Percentiles rank a stretch among this genome's conserved stretches.
Evolutionary conservation across 805 yeast genomes (phyloP).

Genomic region (Grigorovia yakushimaensis): DNA sequence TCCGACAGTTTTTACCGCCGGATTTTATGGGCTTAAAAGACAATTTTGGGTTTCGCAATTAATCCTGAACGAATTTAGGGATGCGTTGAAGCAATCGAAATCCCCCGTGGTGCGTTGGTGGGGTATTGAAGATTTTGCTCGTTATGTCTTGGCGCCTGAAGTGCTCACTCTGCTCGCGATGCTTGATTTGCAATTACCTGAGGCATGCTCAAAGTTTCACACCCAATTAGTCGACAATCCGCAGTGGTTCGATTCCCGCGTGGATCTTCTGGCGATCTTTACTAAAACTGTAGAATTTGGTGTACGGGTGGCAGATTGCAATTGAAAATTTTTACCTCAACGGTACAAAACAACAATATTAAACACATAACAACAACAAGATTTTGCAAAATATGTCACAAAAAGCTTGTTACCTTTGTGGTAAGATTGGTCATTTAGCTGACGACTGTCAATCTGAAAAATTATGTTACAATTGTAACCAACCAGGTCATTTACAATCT

Average conservation of each 20-base stretch:
- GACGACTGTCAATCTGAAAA: constrained; percentile 82
- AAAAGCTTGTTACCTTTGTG: constrained; percentile 87
- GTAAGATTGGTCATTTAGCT: constrained; percentile 85
- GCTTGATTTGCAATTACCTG: constrained; percentile 33
- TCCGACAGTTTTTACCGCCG: constrained; percentile 35
- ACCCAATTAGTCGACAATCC: not conserved
- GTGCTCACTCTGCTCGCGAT: constrained; percentile 41
- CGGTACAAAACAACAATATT: not conserved
- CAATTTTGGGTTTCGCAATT: constrained; percentile 41
- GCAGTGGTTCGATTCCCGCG: not conserved
- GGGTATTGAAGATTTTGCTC: constrained; percentile 46
- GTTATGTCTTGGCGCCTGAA: constrained; percentile 57
- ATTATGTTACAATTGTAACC: constrained; percentile 86
- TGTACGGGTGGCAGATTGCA: constrained; percentile 18
- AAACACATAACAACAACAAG: too few species aligned
- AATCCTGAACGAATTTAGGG: constrained; percentile 30
- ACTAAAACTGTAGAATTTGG: constrained; percentile 43
- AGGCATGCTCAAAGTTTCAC: not conserved
- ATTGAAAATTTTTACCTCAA: not conserved
- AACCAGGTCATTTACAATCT: constrained; percentile 80
- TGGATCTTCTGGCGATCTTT: constrained; percentile 31
- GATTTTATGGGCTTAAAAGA: constrained; percentile 52
- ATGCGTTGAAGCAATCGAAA: constrained; percentile 24
- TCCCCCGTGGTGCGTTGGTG: constrained; percentile 49
- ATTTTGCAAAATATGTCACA: too few species aligned